Evolutionary conservation across 192 early-diverging fungal species (phyloP), one percentile per base, ranked within the genome.

Genomic region (Polychytrium aggregatum): DNA sequence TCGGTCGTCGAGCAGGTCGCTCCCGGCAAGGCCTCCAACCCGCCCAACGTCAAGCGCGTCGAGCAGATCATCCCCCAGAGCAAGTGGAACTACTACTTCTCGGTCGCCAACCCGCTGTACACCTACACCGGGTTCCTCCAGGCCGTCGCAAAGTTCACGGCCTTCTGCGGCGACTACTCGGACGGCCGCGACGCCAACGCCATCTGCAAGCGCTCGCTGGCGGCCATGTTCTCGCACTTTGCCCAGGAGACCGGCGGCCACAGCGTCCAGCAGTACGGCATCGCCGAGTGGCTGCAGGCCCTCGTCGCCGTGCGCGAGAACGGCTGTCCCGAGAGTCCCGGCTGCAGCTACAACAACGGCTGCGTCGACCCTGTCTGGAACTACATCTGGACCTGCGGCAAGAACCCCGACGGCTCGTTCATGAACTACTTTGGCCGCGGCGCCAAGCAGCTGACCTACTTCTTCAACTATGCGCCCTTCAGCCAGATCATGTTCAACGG

Each of bases 31-130:
- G 16, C 45, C 8, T 11, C 45, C 10, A 46, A 46, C 45, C 45
- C 45, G 9, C 11, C 20, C 4, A 46, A 46, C 28, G 45, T 46
- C 9, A 46, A 46, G 2, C 45, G 45, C 45, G 45, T 46, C 25
- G 45, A 46, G 34, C 13, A 14, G 11, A 46, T 46, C 21, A 21
- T 46, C 11, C 1, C 45, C 34, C 21, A 43, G n/a, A 17, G 14
- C 29, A 46, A 46, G n/a, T n/a, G n/a, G n/a, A n/a, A n/a, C n/a
- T n/a, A n/a, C n/a, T 46, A 46, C 45, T 46, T 46, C 45, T 46
- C 45, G 14, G 18, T 22, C 18, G 41, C 41, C 13, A 24, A 43
- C 21, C 41, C 41, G 13, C 11, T 24, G 13, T 46, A 46, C 45
- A 46, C 45, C 9, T 46, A 46, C 4, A 46, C 45, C 45, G n/a